Percentiles rank a stretch among this genome's conserved stretches.
These are phyloP conservation scores for Pleurotus platypus DNA, from an alignment of 768 basidiomycete genomes.

Conservation along the genomic window DNA sequence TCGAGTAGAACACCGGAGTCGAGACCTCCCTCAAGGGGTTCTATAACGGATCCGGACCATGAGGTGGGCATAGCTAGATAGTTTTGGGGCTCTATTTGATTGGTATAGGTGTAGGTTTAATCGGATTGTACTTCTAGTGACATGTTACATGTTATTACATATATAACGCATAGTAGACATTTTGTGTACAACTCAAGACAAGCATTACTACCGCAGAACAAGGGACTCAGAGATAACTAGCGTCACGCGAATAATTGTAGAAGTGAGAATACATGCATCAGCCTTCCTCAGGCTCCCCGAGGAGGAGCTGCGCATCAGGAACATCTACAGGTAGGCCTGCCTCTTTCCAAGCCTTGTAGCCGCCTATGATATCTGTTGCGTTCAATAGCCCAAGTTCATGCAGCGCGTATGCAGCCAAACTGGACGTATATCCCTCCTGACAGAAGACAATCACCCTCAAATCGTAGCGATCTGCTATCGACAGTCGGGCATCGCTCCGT, in stretches of 20 bases:
- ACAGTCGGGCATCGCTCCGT: constrained; percentile 49
- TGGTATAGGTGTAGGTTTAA: background rate
- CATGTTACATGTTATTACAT: constrained; percentile 2
- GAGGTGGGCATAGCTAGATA: background rate
- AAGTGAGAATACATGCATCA: background rate
- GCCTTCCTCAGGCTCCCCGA: constrained; percentile 4
- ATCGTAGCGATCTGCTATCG: constrained; percentile 74
- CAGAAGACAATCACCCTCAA: constrained; percentile 71
- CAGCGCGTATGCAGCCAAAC: constrained; percentile 66
- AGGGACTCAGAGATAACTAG: no score
- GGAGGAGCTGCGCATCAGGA: constrained; percentile 8
- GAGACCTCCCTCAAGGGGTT: background rate
- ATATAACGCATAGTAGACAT: background rate
- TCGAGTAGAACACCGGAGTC: background rate
- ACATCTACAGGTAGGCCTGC: constrained; percentile 60
- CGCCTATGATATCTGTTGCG: constrained; percentile 76
- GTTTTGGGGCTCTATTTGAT: background rate
- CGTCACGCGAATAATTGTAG: no score
- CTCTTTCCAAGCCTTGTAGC: constrained; percentile 68
- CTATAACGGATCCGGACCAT: background rate
- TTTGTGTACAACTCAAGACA: no score
- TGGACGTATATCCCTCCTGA: constrained; percentile 70
- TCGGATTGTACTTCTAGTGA: constrained; percentile 7
- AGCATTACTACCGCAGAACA: no score
- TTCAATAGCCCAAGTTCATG: constrained; percentile 69